Evolutionary conservation across 1,139 yeast species (phyloP), one percentile per base, ranked within the genome.

Genomic region (Candida gigantensis): DNA sequence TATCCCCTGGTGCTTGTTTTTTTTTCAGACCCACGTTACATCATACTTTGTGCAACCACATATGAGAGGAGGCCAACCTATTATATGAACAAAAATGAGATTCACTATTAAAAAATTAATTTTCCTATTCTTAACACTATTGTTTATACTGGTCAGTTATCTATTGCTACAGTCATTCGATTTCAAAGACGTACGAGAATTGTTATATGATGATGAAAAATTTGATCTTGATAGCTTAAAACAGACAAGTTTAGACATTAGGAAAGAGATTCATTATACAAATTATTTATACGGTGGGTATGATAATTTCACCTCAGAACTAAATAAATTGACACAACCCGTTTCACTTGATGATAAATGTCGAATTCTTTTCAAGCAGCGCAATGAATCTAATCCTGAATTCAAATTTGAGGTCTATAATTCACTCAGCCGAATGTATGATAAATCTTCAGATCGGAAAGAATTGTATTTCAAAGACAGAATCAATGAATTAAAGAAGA

Each of bases 251-350:
- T 50, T 49, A 36, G 13, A 33, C 10, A 29, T 57, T 2, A 49
- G 63, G 16, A 32, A 45, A 5, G 35, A 42, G 5, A 42, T 68
- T 24, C 71, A 68, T 41, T 60, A 53, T 42, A 42, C 60, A 24
- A 58, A 60, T n/a, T 67, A 65, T 43, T 39, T 50, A 35, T 65
- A 48, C 45, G 41, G 50, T 18, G 55, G 53, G 10, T 54, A 57
- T 37, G 50, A 54, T 7, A 46, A 49, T 5, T 61, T 63, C 33
- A 42, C 49, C 10, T 24, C 35, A 16, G 32, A 41, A 2, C 48
- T 51, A 19, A 36, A 42, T 6, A 44, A 40, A 6, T 18, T 26
- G 28, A 47, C 18, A 45, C 44, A 7, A 11, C 37, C 32, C 24
- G 50, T 50, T 9, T 49, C 62, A 5, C 37, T 58, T 11, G 37